Conservation (phyloP, 1,139 yeast genomes). For the Groenewaldozyma auringiensis region DNA sequence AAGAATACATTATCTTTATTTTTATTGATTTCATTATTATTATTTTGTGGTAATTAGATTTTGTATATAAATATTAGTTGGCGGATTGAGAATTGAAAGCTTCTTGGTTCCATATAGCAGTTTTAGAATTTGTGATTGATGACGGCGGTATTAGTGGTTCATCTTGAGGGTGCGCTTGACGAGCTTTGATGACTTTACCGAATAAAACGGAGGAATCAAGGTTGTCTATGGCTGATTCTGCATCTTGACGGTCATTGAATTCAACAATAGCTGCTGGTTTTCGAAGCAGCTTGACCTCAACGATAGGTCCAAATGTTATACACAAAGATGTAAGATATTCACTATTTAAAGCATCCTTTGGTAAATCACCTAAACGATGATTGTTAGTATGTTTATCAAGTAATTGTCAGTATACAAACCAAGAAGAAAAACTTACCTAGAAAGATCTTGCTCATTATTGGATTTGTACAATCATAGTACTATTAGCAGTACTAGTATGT, state of each 20-base stretch:
- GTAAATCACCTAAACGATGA: conserved; percentile 11
- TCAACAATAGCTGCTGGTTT: conserved; percentile 17
- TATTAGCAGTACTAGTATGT: not conserved
- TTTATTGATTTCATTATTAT: too few species aligned
- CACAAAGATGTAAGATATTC: conserved; percentile 24
- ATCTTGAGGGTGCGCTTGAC: conserved; percentile 13
- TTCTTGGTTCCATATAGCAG: conserved; percentile 8
- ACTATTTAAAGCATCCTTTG: conserved; percentile 16
- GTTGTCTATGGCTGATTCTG: conserved; percentile 32
- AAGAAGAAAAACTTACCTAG: not conserved
- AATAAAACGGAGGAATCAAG: conserved; percentile 29
- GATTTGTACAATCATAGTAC: not conserved
- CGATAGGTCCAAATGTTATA: conserved; percentile 33
- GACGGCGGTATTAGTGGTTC: not conserved
- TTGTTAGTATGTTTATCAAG: too few species aligned
- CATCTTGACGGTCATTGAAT: conserved; percentile 28
- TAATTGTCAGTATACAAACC: not conserved
- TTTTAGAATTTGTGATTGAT: not conserved
- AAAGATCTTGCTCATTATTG: not conserved
- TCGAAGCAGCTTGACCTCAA: conserved; percentile 19
- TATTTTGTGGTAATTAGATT: too few species aligned
- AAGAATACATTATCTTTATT: too few species aligned
- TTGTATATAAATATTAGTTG: conserved; percentile 5
- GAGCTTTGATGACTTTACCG: conserved; percentile 26
- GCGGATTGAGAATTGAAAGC: not conserved